Evolutionary conservation across 202 grass and related monocot species (phyloP), one percentile per base, ranked within the genome.

Genomic region (Miscanthus sacchariflorus): DNA sequence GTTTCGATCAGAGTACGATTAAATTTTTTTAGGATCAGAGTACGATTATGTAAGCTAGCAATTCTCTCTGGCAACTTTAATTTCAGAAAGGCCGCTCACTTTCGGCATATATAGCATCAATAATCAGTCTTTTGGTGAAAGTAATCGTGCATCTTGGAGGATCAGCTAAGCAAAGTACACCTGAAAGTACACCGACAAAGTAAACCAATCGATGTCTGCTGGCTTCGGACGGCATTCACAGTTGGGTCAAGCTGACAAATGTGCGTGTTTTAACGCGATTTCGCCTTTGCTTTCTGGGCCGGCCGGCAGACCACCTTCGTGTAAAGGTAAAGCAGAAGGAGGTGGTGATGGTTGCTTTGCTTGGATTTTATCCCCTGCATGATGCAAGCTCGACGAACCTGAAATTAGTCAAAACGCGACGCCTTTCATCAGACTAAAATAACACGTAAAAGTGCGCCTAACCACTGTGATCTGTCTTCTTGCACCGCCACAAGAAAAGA

Each of bases 51-150:
- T 46, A 30, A 78, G 25, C 49, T 63, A 63, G 59, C 9, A 15
- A 72, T 78, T 45, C 15, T 8, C 35, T 72, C 11, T 12, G 10
- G 44, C 12, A 28, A 18, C 50, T 81, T 74, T 38, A 64, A 12
- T 64, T 30, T 30, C 78, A 87, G 69, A 87, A 87, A 81, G 85
- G 70, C 43, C 21, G 18, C 10, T 28, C 33, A 12, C 78, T 87
- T 82, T 76, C 78, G 85, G 78, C 12, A 64, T 64, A 44, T 33
- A 35, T 8, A 13, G 10, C n/a, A 25, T 6, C 23, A 35, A 21
- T 15, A 24, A 6, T 12, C 8, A 13, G 18, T 65, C 4, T 73
- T n/a, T 19, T 24, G 23, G 40, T 42, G 21, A 42, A 83, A 74
- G 49, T 14, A 35, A 45, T 44, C 4, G 9, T 77, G 61, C 73